phyloP scores from a whole-genome alignment of 768 basidiomycete species.

The Trametes punicea region DNA sequence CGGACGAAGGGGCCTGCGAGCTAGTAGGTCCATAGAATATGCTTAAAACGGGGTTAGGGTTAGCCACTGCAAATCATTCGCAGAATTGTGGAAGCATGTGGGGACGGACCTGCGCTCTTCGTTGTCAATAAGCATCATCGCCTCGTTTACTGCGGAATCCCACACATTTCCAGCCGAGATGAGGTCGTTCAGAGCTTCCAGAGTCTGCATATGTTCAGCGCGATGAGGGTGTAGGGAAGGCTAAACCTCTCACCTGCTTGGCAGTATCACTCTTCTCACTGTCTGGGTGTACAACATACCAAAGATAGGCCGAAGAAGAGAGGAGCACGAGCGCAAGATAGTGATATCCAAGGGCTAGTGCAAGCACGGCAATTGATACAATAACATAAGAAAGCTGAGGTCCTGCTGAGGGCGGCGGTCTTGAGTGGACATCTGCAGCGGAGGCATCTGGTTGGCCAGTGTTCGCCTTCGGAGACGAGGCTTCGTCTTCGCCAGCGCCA shows the following conservation, averaged over 20 bases:
- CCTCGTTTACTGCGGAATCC: constrained; percentile 73
- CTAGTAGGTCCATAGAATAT: constrained; percentile 41
- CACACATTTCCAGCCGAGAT: constrained; percentile 65
- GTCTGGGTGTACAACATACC: constrained; percentile 13
- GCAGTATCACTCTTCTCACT: constrained; percentile 11
- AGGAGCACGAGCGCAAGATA: constrained; percentile 23
- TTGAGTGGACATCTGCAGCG: background rate
- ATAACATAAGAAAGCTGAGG: constrained; percentile 18
- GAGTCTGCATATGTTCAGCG: constrained; percentile 41
- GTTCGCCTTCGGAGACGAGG: background rate
- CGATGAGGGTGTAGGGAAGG: constrained; percentile 11
- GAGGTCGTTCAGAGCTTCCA: constrained; percentile 64
- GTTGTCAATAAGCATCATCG: constrained; percentile 58
- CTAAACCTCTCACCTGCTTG: constrained; percentile 27
- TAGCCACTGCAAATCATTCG: background rate
- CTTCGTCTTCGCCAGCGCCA: constrained; percentile 7
- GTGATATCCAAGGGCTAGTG: constrained; percentile 22
- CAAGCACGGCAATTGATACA: constrained; percentile 23
- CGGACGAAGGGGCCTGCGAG: constrained; percentile 48
- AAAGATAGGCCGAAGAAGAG: constrained; percentile 17
- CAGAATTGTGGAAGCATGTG: background rate
- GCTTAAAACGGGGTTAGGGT: constrained; percentile 18
- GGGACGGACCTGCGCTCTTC: constrained; percentile 64
- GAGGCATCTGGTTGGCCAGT: background rate
- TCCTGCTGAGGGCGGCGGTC: background rate